A percentile compares a stretch with the other conserved stretches of the same genome.
Evolutionary conservation across 2,329 filamentous ascomycete genomes (phyloP).

Genomic region (Fusarium lateritium): DNA sequence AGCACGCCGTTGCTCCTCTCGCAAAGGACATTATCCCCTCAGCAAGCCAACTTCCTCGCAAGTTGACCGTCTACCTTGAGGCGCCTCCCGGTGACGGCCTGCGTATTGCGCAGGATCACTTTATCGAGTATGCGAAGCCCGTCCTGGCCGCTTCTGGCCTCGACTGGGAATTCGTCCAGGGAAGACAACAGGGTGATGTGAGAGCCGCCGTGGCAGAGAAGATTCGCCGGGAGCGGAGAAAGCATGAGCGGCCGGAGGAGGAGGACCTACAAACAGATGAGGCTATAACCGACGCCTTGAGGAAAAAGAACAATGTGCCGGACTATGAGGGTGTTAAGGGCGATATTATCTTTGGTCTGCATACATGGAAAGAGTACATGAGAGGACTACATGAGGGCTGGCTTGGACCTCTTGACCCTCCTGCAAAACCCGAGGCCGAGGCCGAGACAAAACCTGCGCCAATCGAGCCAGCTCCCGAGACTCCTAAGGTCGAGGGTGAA

Average conservation of each 20-base stretch:
- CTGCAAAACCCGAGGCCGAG: slow-evolving; percentile 56
- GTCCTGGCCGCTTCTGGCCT: slow-evolving; percentile 89
- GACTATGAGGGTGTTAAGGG: slow-evolving; percentile 83
- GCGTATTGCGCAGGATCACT: slow-evolving; percentile 90
- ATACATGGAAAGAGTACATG: slow-evolving; percentile 98
- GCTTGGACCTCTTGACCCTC: slow-evolving; percentile 85
- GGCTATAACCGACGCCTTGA: slow-evolving; percentile 72
- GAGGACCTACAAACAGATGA: slow-evolving; percentile 64
- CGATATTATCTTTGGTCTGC: slow-evolving; percentile 89
- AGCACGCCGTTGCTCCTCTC: slow-evolving; percentile 85
- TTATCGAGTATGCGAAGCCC: slow-evolving; percentile 95
- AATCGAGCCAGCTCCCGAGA: slow-evolving; percentile 46
- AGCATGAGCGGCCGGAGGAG: slow-evolving; percentile 67
- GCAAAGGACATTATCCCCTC: slow-evolving; percentile 79
- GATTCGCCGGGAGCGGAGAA: slow-evolving; percentile 79
- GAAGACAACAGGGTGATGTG: slow-evolving; percentile 92
- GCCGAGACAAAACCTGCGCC: slow-evolving; percentile 45
- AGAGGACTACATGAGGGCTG: slow-evolving; percentile 95
- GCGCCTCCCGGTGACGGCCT: slow-evolving; percentile 90
- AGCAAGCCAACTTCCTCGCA: slow-evolving; percentile 81
- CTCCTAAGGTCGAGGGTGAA: slow-evolving; percentile 47
- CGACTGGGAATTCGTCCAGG: slow-evolving; percentile 97
- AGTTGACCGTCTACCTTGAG: slow-evolving; percentile 87
- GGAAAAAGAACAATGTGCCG: slow-evolving; percentile 75
- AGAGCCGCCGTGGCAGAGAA: slow-evolving; percentile 88